A percentile compares a stretch with the other conserved stretches of the same genome.
phyloP scores from a whole-genome alignment of 495 filamentous ascomycete species.

The Tuber microsphaerosporum region DNA sequence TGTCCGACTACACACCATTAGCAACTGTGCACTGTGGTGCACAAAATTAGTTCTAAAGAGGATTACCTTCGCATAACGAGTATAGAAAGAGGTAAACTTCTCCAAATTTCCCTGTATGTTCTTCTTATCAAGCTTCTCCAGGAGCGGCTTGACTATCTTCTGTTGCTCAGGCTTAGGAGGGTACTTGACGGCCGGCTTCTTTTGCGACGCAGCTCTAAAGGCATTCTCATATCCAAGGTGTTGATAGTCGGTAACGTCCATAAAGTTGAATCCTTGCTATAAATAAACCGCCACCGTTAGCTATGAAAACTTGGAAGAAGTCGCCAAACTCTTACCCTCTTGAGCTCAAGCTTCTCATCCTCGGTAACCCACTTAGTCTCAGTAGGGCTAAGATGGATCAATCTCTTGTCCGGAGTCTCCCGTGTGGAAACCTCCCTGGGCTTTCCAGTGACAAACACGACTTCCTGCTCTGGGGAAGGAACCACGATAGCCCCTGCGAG shows the following conservation, averaged over 20 bases:
- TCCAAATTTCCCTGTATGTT: slow-evolving; percentile 73
- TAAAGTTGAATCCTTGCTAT: slow-evolving; percentile 79
- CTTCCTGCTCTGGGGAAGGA: slow-evolving; percentile 27
- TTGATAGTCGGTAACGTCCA: slow-evolving; percentile 76
- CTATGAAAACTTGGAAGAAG: background rate
- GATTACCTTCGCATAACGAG: slow-evolving; percentile 67
- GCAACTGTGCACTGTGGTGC: background rate
- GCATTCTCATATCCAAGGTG: slow-evolving; percentile 51
- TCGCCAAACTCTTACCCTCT: slow-evolving; percentile 56
- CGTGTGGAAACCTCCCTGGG: slow-evolving; percentile 35
- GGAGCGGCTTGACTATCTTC: slow-evolving; percentile 58
- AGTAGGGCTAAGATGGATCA: slow-evolving; percentile 84
- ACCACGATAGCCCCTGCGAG: slow-evolving; percentile 33
- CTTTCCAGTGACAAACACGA: slow-evolving; percentile 12
- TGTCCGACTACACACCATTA: slow-evolving; percentile 51
- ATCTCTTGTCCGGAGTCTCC: slow-evolving; percentile 52
- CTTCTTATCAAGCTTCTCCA: slow-evolving; percentile 61
- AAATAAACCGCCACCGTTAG: background rate
- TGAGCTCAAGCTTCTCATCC: slow-evolving; percentile 87
- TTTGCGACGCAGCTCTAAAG: slow-evolving; percentile 41
- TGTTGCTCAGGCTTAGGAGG: slow-evolving; percentile 61
- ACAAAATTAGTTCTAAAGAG: background rate
- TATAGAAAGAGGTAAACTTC: slow-evolving; percentile 73
- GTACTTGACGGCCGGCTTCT: slow-evolving; percentile 50
- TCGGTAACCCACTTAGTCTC: slow-evolving; percentile 80